These are phyloP conservation scores for Psilocybe subaeruginosa DNA, from an alignment of 768 basidiomycete genomes.

Conservation along the genomic window DNA sequence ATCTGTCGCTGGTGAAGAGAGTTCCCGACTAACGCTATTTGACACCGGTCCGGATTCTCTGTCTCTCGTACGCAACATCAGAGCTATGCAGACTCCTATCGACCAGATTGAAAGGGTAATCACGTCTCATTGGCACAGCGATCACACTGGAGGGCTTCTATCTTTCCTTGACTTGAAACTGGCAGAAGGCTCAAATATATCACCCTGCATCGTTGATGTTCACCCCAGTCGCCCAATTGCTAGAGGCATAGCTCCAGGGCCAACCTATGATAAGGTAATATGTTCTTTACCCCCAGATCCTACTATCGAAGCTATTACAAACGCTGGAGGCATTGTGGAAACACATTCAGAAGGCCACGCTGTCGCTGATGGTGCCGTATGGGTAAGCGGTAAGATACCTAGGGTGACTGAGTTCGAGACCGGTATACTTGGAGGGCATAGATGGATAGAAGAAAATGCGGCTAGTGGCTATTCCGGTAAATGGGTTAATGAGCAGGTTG, in stretches of 20 bases:
- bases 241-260: conserved; percentile 74
- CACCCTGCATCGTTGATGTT: conserved; percentile 62
- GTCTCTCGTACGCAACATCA: conserved; percentile 74
- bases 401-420: conserved; percentile 68
- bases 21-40: conserved; percentile 65
- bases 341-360: conserved; percentile 62
- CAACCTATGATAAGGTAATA: conserved; percentile 56
- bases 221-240: conserved; percentile 78
- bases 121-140: conserved; percentile 81
- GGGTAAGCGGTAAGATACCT: conserved; percentile 83
- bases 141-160: conserved; percentile 75
- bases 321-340: conserved; percentile 57
- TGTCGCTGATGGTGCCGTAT: conserved; percentile 65
- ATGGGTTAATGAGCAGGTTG: conserved; percentile 63
- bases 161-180: conserved; percentile 53
- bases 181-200: conserved; percentile 7
- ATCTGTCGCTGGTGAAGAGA: conserved; percentile 41
- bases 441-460: conserved; percentile 50
- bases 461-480: conserved; percentile 25
- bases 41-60: conserved; percentile 83
- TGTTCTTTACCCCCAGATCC: conserved; percentile 71
- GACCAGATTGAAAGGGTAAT: conserved; percentile 62
- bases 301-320: conserved; percentile 65
- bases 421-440: conserved; percentile 68
- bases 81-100: conserved; percentile 58